phyloP scores from a whole-genome alignment of 1,284 basidiomycete genomes.

The Austropuccinia psidii region DNA sequence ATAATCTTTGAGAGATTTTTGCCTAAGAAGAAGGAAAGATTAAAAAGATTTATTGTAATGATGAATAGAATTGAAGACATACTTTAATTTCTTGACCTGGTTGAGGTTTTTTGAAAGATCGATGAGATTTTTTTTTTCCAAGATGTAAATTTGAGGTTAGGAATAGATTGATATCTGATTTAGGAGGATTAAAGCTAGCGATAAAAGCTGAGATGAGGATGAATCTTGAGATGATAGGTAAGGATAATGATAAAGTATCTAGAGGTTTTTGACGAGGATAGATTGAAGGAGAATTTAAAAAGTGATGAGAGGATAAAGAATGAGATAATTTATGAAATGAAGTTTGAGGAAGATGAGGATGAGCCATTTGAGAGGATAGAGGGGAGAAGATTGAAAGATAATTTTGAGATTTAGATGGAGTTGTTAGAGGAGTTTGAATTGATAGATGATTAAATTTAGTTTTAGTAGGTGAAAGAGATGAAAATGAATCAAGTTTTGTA shows the following conservation, averaged over 20 bases:
- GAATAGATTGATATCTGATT: constrained; percentile 18
- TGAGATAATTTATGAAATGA: constrained; percentile 3
- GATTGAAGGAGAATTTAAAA: neutral
- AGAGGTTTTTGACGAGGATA: constrained; percentile 10
- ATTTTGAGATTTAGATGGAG: constrained; percentile 24
- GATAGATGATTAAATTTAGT: constrained; percentile 7
- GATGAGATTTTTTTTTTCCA: neutral
- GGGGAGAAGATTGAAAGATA: constrained; percentile 24
- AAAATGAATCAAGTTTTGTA: neutral
- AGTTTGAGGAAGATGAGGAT: neutral
- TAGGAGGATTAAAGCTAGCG: constrained; percentile 27
- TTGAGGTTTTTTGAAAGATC: constrained; percentile 16
- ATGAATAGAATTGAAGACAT: neutral
- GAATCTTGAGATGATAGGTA: constrained; percentile 7
- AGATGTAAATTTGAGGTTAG: constrained; percentile 3
- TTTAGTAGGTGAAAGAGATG: constrained; percentile 9
- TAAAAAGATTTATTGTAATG: neutral
- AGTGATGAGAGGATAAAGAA: neutral
- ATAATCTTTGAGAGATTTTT: constrained; percentile 42
- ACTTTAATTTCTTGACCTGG: constrained; percentile 22
- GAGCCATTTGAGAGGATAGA: neutral
- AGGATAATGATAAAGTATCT: constrained; percentile 20
- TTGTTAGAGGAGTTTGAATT: constrained; percentile 17
- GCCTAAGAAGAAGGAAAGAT: neutral
- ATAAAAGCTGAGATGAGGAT: constrained; percentile 16